phyloP scores from a whole-genome alignment of 148 eudicot genomes.

The Silene uniflora region DNA sequence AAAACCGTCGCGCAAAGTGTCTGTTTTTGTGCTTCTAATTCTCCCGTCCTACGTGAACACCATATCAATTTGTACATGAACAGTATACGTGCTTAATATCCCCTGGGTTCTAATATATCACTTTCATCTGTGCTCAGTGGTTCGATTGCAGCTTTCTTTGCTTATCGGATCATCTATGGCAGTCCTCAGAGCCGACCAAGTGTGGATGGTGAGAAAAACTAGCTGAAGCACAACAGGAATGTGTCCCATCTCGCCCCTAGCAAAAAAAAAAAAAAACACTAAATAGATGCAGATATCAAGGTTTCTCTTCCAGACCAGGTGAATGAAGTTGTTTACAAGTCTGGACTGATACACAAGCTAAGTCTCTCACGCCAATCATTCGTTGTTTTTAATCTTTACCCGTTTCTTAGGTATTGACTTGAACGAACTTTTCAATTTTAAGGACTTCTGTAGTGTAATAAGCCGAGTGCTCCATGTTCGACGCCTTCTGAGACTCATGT shows the following conservation, averaged over 20 bases:
- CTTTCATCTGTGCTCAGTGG: slow-evolving; percentile 42
- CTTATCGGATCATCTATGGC: slow-evolving; percentile 53
- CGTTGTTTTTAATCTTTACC: neutral
- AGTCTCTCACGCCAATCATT: neutral
- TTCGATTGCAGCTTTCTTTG: slow-evolving; percentile 63
- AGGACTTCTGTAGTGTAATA: slow-evolving; percentile 19
- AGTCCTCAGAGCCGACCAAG: slow-evolving; percentile 30
- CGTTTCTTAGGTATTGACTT: slow-evolving; percentile 1
- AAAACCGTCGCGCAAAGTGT: too few species aligned
- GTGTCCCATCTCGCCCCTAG: neutral
- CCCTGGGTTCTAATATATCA: slow-evolving; percentile 7
- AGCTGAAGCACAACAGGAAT: slow-evolving; percentile 14
- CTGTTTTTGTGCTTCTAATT: too few species aligned
- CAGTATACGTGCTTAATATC: too few species aligned
- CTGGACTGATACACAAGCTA: neutral
- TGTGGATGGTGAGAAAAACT: slow-evolving; percentile 29
- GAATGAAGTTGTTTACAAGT: neutral
- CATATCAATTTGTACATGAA: too few species aligned
- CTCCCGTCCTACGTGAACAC: too few species aligned
- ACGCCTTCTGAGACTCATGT: neutral
- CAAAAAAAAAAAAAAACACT: neutral
- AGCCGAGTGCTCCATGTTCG: slow-evolving; percentile 7
- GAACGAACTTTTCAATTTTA: neutral
- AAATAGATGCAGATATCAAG: neutral
- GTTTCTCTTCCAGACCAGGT: neutral